Conservation (phyloP, 129 eudicot species). For the Flaveria ramosissima region DNA sequence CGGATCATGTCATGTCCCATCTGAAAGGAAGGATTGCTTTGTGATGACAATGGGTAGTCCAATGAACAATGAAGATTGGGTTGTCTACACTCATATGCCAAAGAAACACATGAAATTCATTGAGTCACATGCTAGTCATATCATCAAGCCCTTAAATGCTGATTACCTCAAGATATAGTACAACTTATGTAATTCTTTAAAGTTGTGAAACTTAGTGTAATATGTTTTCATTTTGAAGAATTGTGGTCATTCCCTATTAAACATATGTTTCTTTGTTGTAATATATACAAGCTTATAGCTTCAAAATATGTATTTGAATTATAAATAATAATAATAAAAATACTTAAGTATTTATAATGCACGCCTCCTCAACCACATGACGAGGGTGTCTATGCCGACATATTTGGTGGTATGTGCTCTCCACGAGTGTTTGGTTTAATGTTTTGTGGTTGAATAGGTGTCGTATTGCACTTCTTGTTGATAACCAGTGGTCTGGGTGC, state of each 20-base stretch:
- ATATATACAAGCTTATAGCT: not conserved
- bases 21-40: constrained; percentile 49
- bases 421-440: no score
- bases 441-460: no score
- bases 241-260: not conserved
- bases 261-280: constrained; percentile 15
- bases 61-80: constrained; percentile 55
- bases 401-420: no score
- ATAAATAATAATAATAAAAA: no score
- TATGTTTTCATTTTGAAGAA: not conserved
- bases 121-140: constrained; percentile 34
- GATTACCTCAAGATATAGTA: constrained; percentile 32
- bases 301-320: not conserved
- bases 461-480: no score
- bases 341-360: no score
- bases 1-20: constrained; percentile 55
- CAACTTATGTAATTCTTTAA: not conserved
- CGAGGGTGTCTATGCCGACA: no score
- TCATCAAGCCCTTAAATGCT: constrained; percentile 40
- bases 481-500: no score
- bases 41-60: constrained; percentile 67
- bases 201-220: not conserved
- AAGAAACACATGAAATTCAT: constrained; percentile 42
- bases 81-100: constrained; percentile 54
- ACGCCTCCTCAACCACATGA: no score